Conservation (phyloP, 176 grass and related monocot genomes). For the Avena atlantica region DNA sequence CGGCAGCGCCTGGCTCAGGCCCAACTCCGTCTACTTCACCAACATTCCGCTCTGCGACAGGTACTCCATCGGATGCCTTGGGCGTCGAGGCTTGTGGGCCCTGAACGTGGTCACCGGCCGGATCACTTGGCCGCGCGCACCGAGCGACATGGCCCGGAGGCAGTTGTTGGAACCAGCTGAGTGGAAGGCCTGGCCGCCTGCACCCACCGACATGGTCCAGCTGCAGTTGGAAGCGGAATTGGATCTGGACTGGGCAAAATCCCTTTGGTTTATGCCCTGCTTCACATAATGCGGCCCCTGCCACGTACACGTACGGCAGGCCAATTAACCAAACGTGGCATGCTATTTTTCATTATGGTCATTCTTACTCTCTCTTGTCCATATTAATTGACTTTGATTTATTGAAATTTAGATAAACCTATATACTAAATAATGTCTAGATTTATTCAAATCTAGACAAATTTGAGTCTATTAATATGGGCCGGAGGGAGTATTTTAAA, state of each 20-base stretch:
- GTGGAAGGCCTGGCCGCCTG: neutral
- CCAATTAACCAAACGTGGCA: too few relatives aligned
- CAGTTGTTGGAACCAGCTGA: neutral
- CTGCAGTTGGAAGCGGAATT: neutral
- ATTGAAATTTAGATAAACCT: too few relatives aligned
- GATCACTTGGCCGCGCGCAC: neutral
- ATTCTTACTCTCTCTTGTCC: too few relatives aligned
- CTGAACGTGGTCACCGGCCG: neutral
- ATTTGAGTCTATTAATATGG: too few relatives aligned
- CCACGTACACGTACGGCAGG: too few relatives aligned
- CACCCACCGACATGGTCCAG: neutral
- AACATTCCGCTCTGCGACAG: neutral
- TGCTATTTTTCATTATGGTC: too few relatives aligned
- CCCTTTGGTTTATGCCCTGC: conserved; percentile 3
- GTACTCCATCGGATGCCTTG: neutral
- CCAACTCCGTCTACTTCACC: conserved; percentile 30
- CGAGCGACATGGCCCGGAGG: neutral
- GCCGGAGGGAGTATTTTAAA: too few relatives aligned
- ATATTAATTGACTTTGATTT: too few relatives aligned
- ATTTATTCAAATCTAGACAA: too few relatives aligned
- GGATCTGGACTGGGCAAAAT: conserved; percentile 2
- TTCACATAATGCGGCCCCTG: neutral
- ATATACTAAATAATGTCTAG: too few relatives aligned
- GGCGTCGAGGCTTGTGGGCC: neutral
- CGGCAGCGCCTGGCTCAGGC: neutral